Evolutionary conservation across 495 filamentous ascomycete species (phyloP), one percentile per base, ranked within the genome.

Genomic region (Lichenothelia convexa): DNA sequence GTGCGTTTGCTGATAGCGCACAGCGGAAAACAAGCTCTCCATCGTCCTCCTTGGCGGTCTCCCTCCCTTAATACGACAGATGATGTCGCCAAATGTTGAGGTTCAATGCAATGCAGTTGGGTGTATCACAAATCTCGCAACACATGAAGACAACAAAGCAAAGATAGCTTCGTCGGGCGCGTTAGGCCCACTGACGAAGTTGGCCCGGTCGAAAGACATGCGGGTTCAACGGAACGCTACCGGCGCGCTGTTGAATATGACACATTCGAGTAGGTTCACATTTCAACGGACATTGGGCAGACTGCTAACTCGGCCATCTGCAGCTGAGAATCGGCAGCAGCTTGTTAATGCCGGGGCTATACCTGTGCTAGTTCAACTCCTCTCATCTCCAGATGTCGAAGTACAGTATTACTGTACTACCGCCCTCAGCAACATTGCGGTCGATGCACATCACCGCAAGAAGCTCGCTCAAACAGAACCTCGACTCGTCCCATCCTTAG

Each of bases 351-450:
- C 89, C 32, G 85, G 85, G 35, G 91, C 89, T 7, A 93, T 97
- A 42, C 91, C 89, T 3, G 89, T 95, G 6, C 72, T 97, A 11
- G 89, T 97, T 34, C 84, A 93, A 45, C 68, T 97, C 18, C 70
- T 97, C 22, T 84, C 80, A 11, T 94, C 87, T 23, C 56, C 74
- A 16, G 89, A 97, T 51, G 83, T 93, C 37, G 89, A 97, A 52
- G 89, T 97, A 12, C 89, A 97, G 62, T 97, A 97, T 58, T 97
- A 97, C 59, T 97, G 89, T 62, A 97, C 89, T 22, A 97, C 89
- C 2, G 89, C 89, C 11, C 71, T 97, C 34, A 93, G 85, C 68
- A 97, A 97, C 51, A 97, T 97, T 46, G 89, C 89, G 11, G 89
- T 97, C 32, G 89, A 97, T 55, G 68, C 80, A 4, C 73, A 69